phyloP scores from a whole-genome alignment of 2,329 filamentous ascomycete genomes.

The Cercospora zeae-maydis region DNA sequence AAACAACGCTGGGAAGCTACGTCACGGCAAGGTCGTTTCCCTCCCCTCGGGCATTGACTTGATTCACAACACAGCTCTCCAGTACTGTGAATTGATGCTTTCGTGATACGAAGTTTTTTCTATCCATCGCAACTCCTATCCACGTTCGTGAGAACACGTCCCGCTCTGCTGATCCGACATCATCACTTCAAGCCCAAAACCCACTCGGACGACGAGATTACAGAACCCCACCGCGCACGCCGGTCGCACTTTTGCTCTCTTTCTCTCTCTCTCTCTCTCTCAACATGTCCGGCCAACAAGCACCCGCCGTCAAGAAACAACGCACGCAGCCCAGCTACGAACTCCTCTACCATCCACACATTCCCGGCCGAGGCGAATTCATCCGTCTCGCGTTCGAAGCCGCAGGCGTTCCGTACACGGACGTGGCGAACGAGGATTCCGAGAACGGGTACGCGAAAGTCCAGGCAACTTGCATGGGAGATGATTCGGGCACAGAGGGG shows the following conservation, averaged over 20 bases:
- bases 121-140: not conserved
- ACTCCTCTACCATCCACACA: conserved; percentile 61
- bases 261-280: no score
- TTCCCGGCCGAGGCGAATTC: conserved; percentile 72
- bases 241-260: no score
- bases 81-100: not conserved
- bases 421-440: conserved; percentile 49
- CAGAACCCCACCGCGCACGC: no score
- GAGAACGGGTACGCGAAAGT: conserved; percentile 54
- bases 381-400: conserved; percentile 71
- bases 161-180: not conserved
- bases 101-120: not conserved
- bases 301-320: conserved; percentile 18
- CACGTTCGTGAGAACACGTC: not conserved
- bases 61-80: not conserved
- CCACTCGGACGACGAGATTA: no score
- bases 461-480: conserved; percentile 43
- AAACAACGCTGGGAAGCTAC: not conserved
- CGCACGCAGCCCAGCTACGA: conserved; percentile 32
- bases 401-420: conserved; percentile 60
- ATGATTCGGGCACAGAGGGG: conserved; percentile 37
- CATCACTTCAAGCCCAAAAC: not conserved
- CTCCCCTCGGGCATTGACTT: not conserved
- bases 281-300: conserved; percentile 16
- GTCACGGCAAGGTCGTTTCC: not conserved